Evolutionary conservation across 306 rosid species (phyloP).

Genomic region (Medicago arabica): DNA sequence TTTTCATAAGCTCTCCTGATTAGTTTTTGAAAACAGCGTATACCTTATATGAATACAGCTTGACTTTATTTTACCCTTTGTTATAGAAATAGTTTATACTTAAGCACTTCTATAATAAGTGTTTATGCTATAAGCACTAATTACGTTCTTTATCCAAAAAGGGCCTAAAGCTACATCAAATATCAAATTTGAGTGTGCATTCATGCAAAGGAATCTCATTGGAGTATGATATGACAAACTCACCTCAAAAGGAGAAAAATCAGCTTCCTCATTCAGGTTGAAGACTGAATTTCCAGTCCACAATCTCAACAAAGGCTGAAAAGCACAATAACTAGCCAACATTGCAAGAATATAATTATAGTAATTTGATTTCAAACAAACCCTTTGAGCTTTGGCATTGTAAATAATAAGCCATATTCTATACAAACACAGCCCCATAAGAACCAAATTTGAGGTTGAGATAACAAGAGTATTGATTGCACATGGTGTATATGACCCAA

Average conservation of each 20-base stretch:
- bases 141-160: too few relatives aligned
- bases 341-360: slow-evolving; percentile 62
- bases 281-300: slow-evolving; percentile 58
- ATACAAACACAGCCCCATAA: slow-evolving; percentile 62
- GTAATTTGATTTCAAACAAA: slow-evolving; percentile 64
- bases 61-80: not conserved
- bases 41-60: not conserved
- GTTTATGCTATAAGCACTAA: not conserved
- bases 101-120: not conserved
- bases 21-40: not conserved
- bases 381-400: slow-evolving; percentile 60
- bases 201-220: slow-evolving; percentile 6
- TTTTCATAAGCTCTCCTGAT: not conserved
- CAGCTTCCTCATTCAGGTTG: slow-evolving; percentile 53
- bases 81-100: too few relatives aligned
- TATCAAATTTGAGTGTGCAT: not conserved
- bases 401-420: slow-evolving; percentile 62
- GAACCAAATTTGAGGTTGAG: slow-evolving; percentile 72
- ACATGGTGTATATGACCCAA: slow-evolving; percentile 89
- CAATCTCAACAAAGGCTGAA: slow-evolving; percentile 69
- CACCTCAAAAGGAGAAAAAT: slow-evolving; percentile 86
- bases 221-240: slow-evolving; percentile 10
- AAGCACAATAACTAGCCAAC: slow-evolving; percentile 64
- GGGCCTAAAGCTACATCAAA: too few relatives aligned
- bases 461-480: slow-evolving; percentile 72